Percentiles rank a stretch among this genome's conserved stretches.
These are phyloP conservation scores for Colletotrichum tanaceti DNA, from an alignment of 2,329 filamentous ascomycete genomes.

Conservation along the genomic window DNA sequence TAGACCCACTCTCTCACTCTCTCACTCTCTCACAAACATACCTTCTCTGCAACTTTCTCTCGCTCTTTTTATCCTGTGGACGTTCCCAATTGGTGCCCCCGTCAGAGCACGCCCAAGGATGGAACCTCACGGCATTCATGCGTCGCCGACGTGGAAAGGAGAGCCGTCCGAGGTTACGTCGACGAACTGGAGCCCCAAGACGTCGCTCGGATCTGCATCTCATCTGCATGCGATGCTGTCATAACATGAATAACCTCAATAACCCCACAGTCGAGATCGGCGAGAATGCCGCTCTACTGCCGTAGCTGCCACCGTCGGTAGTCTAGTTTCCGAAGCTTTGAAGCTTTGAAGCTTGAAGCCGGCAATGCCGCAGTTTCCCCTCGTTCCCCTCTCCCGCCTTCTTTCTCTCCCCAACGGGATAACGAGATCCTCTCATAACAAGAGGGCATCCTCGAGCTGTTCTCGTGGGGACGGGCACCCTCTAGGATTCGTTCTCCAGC, in stretches of 20 bases:
- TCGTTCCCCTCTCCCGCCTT: slow-evolving; percentile 9
- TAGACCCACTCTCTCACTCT: no score
- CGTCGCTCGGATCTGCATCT: slow-evolving; percentile 11
- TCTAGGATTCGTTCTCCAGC: background rate
- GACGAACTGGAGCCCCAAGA: slow-evolving; percentile 8
- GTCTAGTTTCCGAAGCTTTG: slow-evolving; percentile 24
- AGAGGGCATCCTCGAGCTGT: background rate
- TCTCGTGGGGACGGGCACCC: background rate
- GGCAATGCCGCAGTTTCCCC: slow-evolving; percentile 20
- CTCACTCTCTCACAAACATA: no score
- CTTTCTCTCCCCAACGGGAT: slow-evolving; percentile 5
- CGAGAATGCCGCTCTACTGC: slow-evolving; percentile 16
- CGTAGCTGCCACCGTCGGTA: slow-evolving; percentile 18
- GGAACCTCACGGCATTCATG: slow-evolving; percentile 7
- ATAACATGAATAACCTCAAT: slow-evolving; percentile 13
- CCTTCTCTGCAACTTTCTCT: no score
- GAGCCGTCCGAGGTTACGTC: background rate
- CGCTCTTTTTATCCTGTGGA: no score
- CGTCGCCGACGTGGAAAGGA: background rate
- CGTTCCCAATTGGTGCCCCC: no score
- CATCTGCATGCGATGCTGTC: slow-evolving; percentile 19
- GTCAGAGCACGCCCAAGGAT: no score
- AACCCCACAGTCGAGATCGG: slow-evolving; percentile 11
- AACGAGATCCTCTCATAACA: slow-evolving; percentile 11
- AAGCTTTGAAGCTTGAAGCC: background rate